A percentile compares a stretch with the other conserved stretches of the same genome.
Evolutionary conservation across 768 basidiomycete species (phyloP).

Genomic region (Pulveroboletus frians): DNA sequence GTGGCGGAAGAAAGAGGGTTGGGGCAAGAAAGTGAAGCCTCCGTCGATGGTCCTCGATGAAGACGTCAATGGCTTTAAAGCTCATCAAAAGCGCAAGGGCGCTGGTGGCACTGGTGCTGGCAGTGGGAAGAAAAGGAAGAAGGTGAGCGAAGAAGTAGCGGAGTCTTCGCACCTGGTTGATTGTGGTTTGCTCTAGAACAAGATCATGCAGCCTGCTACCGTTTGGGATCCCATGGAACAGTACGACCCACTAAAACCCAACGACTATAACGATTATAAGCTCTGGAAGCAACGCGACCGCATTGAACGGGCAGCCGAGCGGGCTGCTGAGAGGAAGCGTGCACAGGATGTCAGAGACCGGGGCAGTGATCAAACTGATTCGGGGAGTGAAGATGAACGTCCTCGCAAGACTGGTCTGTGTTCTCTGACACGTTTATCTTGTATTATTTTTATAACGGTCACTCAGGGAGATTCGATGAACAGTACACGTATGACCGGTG

Average conservation of each 20-base stretch:
- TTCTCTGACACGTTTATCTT: not conserved
- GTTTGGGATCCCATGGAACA: slow-evolving; percentile 76
- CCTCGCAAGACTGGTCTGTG: slow-evolving; percentile 63
- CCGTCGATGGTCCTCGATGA: slow-evolving; percentile 89
- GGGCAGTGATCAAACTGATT: slow-evolving; percentile 60
- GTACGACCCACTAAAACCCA: slow-evolving; percentile 80
- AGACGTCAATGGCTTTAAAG: slow-evolving; percentile 79
- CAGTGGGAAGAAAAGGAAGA: slow-evolving; percentile 49
- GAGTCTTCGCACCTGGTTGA: not conserved
- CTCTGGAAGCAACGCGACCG: slow-evolving; percentile 71
- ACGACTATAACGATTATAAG: slow-evolving; percentile 88
- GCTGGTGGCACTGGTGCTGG: slow-evolving; percentile 43
- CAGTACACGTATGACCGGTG: slow-evolving; percentile 45
- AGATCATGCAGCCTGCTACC: slow-evolving; percentile 45
- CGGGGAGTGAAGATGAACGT: slow-evolving; percentile 60
- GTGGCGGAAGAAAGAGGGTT: slow-evolving; percentile 52
- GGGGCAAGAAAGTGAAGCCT: slow-evolving; percentile 87
- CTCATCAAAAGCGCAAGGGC: slow-evolving; percentile 48
- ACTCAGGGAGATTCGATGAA: slow-evolving; percentile 33
- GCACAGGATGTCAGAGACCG: slow-evolving; percentile 43
- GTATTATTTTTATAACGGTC: slow-evolving; percentile 24
- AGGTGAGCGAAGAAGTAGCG: slow-evolving; percentile 38
- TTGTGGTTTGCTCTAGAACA: slow-evolving; percentile 42
- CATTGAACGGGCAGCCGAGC: slow-evolving; percentile 62
- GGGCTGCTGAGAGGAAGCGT: slow-evolving; percentile 57